A percentile compares a stretch with the other conserved stretches of the same genome.
Conservation (phyloP, 148 eudicot genomes). For the Dianthus caryophyllus region DNA sequence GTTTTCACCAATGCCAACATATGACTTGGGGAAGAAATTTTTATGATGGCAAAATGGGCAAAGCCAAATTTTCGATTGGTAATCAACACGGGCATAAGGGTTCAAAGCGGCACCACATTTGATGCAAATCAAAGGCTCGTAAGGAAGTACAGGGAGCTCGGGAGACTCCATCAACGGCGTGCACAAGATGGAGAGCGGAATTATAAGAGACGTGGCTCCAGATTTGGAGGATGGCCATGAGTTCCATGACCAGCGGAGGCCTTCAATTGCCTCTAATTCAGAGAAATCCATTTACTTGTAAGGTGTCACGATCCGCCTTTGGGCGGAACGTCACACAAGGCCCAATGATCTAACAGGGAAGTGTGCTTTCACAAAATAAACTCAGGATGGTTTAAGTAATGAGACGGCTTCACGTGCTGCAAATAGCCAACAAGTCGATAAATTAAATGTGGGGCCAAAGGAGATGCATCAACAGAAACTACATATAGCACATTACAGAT, state of each 20-base stretch:
- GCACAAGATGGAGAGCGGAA: slow-evolving; percentile 77
- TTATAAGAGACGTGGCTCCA: slow-evolving; percentile 40
- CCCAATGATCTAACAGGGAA: neutral
- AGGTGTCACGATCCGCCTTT: neutral
- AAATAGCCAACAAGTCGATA: neutral
- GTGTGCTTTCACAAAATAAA: neutral
- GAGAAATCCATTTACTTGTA: slow-evolving; percentile 58
- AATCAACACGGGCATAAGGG: slow-evolving; percentile 92
- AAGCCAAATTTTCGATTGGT: slow-evolving; percentile 66
- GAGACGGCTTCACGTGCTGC: neutral
- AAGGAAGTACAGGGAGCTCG: slow-evolving; percentile 70
- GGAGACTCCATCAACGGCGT: slow-evolving; percentile 65
- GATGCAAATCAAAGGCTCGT: slow-evolving; percentile 67
- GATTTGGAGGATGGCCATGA: slow-evolving; percentile 75
- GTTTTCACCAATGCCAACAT: slow-evolving; percentile 56
- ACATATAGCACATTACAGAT: neutral
- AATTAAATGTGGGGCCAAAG: neutral
- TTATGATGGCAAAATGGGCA: slow-evolving; percentile 80
- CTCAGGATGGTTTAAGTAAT: neutral
- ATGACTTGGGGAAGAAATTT: slow-evolving; percentile 62
- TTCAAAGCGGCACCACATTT: slow-evolving; percentile 64
- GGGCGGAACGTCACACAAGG: no score
- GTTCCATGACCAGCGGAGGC: slow-evolving; percentile 89
- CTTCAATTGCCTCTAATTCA: slow-evolving; percentile 85
- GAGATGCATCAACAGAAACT: neutral